Evolutionary conservation across 148 eudicot genomes (phyloP), one percentile per base, ranked within the genome.

Genomic region (Rhododendron ferrugineum): DNA sequence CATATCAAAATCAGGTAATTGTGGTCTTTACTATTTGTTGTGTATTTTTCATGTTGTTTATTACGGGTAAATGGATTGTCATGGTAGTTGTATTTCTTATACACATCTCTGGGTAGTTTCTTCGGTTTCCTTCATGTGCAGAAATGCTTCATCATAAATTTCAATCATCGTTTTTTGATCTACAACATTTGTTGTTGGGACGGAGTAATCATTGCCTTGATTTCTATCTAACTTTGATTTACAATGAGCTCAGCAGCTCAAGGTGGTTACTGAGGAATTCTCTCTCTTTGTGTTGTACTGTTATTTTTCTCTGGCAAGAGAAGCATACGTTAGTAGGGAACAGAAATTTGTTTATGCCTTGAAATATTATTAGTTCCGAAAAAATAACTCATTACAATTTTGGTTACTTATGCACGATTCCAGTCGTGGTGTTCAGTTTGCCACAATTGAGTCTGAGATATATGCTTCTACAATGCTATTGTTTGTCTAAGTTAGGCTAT

Each of bases 1-100:
- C 85, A 93, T 83, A 86, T 91, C 36, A 87, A 89, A 85, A 72
- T 95, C 80, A 89, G 98, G 99, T 97, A 90, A 84, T 75, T 34
- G 62, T 30, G 52, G 22, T 78, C 79, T 74, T 42, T 82, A 42
- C 16, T 58, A 49, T 81, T 47, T 81, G 15, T 3, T 78, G 32
- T 75, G 37, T 36, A 52, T 84, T 34, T 52, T 68, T n/a, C 5
- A 44, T 47, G 26, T 46, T 44, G 70, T 46, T 74, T 56, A 49
- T 62, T 42, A 22, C 8, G 32, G 30, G 49, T 28, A 37, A 44
- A 46, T 64, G 56, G 26, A 49, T 23, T n/a, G 26, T 62, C 76
- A 50, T 75, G 64, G 60, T 9, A 44, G 46, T 82, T 23, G 75
- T 85, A 7, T 26, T 72, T 73, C 81, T 20, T 36, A 34, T 47